Evolutionary conservation across 768 basidiomycete genomes (phyloP).

Genomic region (Pleurotus platypus): DNA sequence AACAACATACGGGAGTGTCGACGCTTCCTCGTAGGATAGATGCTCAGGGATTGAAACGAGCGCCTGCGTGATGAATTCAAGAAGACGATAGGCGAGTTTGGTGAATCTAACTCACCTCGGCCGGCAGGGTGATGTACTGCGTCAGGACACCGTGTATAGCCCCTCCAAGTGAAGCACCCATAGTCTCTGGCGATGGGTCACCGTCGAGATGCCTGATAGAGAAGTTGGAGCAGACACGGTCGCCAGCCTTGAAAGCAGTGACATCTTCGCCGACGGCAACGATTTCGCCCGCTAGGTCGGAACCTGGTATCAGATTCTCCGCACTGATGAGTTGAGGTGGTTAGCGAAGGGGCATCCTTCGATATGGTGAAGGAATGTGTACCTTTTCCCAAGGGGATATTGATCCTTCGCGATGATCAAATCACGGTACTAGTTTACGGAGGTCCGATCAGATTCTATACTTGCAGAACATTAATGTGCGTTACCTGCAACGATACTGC

Average conservation of each 20-base stretch:
- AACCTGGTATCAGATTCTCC: conserved; percentile 30
- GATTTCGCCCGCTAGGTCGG: conserved; percentile 61
- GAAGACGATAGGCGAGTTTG: background rate
- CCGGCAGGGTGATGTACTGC: conserved; percentile 47
- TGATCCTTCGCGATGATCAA: conserved; percentile 33
- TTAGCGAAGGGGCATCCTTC: background rate
- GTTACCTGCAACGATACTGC: conserved; percentile 53
- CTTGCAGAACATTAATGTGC: background rate
- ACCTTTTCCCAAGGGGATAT: conserved; percentile 31
- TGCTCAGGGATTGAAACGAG: conserved; percentile 54
- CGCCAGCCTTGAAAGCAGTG: conserved; percentile 45
- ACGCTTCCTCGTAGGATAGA: conserved; percentile 60
- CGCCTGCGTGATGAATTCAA: conserved; percentile 22
- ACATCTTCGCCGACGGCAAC: conserved; percentile 42
- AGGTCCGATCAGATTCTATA: too few relatives aligned
- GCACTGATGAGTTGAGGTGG: conserved; percentile 4
- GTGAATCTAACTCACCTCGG: conserved; percentile 23
- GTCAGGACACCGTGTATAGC: conserved; percentile 48
- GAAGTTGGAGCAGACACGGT: conserved; percentile 56
- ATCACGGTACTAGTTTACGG: conserved; percentile 42
- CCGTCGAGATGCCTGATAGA: conserved; percentile 43
- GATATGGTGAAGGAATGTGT: background rate
- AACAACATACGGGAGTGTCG: conserved; percentile 52
- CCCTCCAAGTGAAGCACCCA: conserved; percentile 37
- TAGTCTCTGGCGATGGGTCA: conserved; percentile 30